A percentile compares a stretch with the other conserved stretches of the same genome.
Conservation (phyloP, 2,329 filamentous ascomycete genomes). For the Didymella arachidicola region DNA sequence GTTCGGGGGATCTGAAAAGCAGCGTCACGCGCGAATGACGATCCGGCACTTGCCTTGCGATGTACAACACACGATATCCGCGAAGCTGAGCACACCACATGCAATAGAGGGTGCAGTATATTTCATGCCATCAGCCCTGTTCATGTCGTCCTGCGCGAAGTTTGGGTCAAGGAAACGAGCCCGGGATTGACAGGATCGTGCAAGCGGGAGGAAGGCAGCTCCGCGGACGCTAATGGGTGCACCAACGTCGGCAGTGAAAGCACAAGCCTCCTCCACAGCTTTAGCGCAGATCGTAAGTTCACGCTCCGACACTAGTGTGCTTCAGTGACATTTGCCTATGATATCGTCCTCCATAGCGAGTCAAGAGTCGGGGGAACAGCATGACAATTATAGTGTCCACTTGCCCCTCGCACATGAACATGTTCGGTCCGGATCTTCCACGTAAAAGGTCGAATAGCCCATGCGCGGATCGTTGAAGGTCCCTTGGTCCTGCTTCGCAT, state of each 20-base stretch:
- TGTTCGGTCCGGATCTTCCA: background rate
- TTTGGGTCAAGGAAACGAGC: background rate
- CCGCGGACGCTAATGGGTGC: background rate
- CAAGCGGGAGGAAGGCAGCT: background rate
- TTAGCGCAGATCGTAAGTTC: constrained; percentile 2
- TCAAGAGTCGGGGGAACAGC: background rate
- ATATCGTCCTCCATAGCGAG: constrained; percentile 1
- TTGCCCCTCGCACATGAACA: constrained; percentile 1
- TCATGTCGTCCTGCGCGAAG: background rate
- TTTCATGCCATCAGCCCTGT: background rate
- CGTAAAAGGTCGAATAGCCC: background rate
- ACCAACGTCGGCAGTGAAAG: constrained; percentile 4
- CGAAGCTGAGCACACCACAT: background rate
- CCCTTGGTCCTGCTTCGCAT: background rate
- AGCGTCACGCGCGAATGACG: background rate
- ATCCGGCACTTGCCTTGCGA: constrained; percentile 4
- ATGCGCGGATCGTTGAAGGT: constrained; percentile 2
- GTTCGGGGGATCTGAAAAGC: constrained; percentile 3
- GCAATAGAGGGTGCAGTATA: background rate
- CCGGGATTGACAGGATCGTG: background rate
- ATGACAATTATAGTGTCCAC: background rate
- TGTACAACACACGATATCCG: background rate
- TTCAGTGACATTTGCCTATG: constrained; percentile 11
- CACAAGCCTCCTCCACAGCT: background rate
- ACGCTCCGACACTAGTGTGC: constrained; percentile 9